Percentiles rank a stretch among this genome's conserved stretches.
phyloP scores from a whole-genome alignment of 768 basidiomycete species.

The Xerocomus potaroensis region DNA sequence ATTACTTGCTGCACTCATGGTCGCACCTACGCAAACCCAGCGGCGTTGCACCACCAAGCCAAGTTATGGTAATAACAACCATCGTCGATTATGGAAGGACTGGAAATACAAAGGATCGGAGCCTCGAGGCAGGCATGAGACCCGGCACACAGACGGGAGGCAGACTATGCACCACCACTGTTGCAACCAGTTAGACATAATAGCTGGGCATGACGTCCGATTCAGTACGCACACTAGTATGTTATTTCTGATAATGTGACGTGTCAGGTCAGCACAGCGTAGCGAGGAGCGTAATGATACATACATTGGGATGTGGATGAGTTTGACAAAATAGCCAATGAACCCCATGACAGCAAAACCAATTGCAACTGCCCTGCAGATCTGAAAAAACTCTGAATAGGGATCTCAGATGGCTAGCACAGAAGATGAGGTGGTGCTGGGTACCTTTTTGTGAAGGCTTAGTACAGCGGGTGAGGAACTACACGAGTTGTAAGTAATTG shows the following conservation, averaged over 20 bases:
- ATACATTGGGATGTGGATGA: constrained; percentile 97
- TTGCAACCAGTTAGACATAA: constrained; percentile 24
- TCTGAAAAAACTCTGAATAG: constrained; percentile 81
- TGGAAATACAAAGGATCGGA: constrained; percentile 18
- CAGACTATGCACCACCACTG: constrained; percentile 72
- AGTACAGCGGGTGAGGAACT: constrained; percentile 97
- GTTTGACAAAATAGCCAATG: constrained; percentile 98
- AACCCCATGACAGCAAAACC: constrained; percentile 99
- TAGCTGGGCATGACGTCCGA: neutral
- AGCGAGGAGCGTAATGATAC: constrained; percentile 31
- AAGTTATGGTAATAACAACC: constrained; percentile 1
- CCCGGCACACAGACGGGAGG: constrained; percentile 13
- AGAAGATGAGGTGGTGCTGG: neutral
- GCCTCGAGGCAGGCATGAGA: constrained; percentile 11
- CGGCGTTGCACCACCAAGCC: neutral
- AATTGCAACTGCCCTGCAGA: constrained; percentile 93
- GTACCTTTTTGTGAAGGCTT: constrained; percentile 95
- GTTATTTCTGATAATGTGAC: constrained; percentile 66
- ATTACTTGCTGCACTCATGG: constrained; percentile 1
- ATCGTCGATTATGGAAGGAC: constrained; percentile 13
- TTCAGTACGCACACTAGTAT: constrained; percentile 83
- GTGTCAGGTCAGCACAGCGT: constrained; percentile 12
- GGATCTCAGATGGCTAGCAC: constrained; percentile 1
- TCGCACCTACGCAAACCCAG: neutral
- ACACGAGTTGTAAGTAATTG: constrained; percentile 8